Evolutionary conservation across 2,329 filamentous ascomycete species (phyloP).

Genomic region (Aspergillus sp.): DNA sequence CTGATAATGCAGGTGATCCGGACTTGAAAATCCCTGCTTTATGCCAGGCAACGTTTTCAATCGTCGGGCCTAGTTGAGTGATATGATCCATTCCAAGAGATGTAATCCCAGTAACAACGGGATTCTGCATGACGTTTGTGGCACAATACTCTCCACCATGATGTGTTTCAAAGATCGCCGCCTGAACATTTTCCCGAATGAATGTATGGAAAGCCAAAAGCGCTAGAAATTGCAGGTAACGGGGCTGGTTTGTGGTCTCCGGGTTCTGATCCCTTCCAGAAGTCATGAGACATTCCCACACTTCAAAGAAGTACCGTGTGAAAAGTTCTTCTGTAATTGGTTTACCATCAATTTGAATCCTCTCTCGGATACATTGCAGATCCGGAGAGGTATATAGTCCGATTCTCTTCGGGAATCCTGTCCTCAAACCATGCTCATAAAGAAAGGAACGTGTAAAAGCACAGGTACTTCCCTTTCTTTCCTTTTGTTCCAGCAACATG

Average conservation of each 20-base stretch:
- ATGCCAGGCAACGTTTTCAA: slow-evolving; percentile 65
- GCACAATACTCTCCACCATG: slow-evolving; percentile 63
- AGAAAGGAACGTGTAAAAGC: slow-evolving; percentile 53
- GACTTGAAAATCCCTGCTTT: slow-evolving; percentile 65
- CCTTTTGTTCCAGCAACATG: slow-evolving; percentile 72
- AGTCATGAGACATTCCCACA: slow-evolving; percentile 30
- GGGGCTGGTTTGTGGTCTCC: slow-evolving; percentile 23
- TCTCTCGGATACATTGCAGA: slow-evolving; percentile 26
- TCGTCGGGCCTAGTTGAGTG: slow-evolving; percentile 53
- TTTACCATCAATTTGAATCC: slow-evolving; percentile 31
- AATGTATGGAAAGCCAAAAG: slow-evolving; percentile 62
- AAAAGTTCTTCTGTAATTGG: slow-evolving; percentile 21
- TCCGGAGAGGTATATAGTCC: slow-evolving; percentile 24
- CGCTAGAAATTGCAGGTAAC: slow-evolving; percentile 52
- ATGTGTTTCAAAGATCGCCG: slow-evolving; percentile 60
- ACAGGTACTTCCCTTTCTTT: slow-evolving; percentile 67
- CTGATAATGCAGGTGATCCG: slow-evolving; percentile 52
- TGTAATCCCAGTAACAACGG: slow-evolving; percentile 55
- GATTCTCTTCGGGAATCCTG: slow-evolving; percentile 19
- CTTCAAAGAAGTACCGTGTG: slow-evolving; percentile 24
- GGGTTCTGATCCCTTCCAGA: background rate
- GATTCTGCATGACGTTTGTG: slow-evolving; percentile 58
- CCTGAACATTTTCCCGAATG: slow-evolving; percentile 55
- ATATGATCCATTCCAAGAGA: slow-evolving; percentile 66
- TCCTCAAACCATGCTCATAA: slow-evolving; percentile 25